These are phyloP conservation scores for Aspergillus proliferans DNA, from an alignment of 2,329 filamentous ascomycete genomes.

Conservation along the genomic window DNA sequence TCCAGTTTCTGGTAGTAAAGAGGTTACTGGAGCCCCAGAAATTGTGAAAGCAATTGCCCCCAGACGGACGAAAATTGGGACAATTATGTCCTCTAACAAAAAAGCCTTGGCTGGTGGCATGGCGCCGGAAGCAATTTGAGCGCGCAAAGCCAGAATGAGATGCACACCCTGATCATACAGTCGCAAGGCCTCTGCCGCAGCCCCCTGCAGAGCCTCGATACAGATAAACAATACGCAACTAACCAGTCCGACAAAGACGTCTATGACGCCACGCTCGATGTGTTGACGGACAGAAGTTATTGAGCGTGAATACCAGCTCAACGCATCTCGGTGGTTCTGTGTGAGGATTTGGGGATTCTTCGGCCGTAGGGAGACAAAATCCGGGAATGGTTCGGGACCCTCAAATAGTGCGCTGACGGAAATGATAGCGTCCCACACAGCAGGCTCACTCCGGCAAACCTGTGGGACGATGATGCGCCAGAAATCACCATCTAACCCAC, in stretches of 20 bases:
- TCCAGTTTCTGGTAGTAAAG: conserved; percentile 10
- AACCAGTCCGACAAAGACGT: conserved; percentile 18
- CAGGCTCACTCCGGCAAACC: conserved; percentile 26
- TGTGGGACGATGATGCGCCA: conserved; percentile 28
- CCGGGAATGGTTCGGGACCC: conserved; percentile 11
- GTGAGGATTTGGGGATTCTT: conserved; percentile 1
- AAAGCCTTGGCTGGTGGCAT: conserved; percentile 8
- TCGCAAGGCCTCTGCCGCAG: conserved; percentile 18
- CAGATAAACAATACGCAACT: conserved; percentile 30
- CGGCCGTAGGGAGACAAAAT: conserved; percentile 4
- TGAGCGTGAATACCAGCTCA: no score
- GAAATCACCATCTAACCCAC: conserved; percentile 27
- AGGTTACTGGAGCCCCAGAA: conserved; percentile 7
- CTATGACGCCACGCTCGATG: no score
- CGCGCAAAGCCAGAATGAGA: conserved; percentile 18
- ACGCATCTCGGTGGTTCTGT: conserved; percentile 16
- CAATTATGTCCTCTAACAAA: conserved; percentile 19
- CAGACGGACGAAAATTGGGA: conserved; percentile 25
- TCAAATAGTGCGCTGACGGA: conserved; percentile 32
- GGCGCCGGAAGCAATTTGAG: conserved; percentile 5
- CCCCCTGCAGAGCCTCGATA: conserved; percentile 25
- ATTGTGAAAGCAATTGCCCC: conserved; percentile 14
- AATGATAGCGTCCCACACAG: conserved; percentile 32
- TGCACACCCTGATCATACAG: conserved; percentile 25
- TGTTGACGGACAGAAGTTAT: no score